Evolutionary conservation across 495 filamentous ascomycete species (phyloP), one percentile per base, ranked within the genome.

Genomic region (Xylaria venustula): DNA sequence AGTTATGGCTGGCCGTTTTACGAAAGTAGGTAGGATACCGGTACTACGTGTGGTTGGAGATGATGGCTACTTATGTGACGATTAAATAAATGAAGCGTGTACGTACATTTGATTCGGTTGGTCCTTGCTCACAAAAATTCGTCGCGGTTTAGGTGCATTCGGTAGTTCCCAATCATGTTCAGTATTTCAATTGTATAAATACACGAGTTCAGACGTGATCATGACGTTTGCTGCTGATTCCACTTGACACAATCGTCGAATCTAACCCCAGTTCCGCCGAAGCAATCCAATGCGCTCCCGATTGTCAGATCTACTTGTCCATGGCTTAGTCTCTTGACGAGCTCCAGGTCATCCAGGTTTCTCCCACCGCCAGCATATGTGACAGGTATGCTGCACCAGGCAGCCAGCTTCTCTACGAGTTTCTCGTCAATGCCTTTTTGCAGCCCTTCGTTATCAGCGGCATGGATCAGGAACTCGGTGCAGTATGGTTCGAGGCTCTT

Each of bases 291-390:
- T 2, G 95, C 94, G 72, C 93, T 97, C 7, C 94, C 94, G 70
- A 97, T 97, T 0, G 94, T 98, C 70, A 98, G 77, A 70, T 98
- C 94, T 8, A 98, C 89, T 68, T 83, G 90, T 1, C 91, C 92
- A 28, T 75, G 67, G 67, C 92, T 96, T 49, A 96, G 75, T 5
- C 70, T 70, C 73, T 91, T 88, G 14, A 98, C 93, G 42, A 79
- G 78, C 52, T 92, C 88, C 23, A 98, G 75, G 69, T 98, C 93
- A 44, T 86, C 80, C 2, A 96, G 69, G 64, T 81, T 88, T 44
- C 90, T 84, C n/a, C 89, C 93, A 9, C 94, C 95, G 8, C 94
- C 94, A 30, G 94, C 94, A 78, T 98, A 98, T 2, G 94, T 98
- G 4, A 97, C 88, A 9, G 94, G 95, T 47, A 94, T 92, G 9